Conservation (phyloP, 495 filamentous ascomycete species). For the Astrocystis sublimbata region DNA sequence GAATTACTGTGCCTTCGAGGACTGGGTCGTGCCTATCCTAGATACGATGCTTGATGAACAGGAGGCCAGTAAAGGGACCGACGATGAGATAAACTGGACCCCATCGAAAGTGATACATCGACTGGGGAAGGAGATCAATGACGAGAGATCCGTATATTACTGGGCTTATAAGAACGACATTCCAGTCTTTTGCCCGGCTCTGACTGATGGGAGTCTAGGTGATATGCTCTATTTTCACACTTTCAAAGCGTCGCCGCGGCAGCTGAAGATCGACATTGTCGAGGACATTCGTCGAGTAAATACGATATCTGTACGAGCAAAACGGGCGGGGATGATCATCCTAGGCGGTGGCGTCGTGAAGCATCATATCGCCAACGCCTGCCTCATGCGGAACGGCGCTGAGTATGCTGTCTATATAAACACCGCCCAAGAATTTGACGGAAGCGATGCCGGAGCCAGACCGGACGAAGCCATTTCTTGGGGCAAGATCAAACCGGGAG, state of each 20-base stretch:
- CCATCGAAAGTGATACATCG: slow-evolving; percentile 84
- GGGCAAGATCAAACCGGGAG: slow-evolving; percentile 94
- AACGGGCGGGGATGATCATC: slow-evolving; percentile 88
- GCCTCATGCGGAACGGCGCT: slow-evolving; percentile 93
- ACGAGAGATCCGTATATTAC: slow-evolving; percentile 85
- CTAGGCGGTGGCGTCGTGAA: slow-evolving; percentile 91
- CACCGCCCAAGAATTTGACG: slow-evolving; percentile 95
- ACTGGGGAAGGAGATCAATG: slow-evolving; percentile 86
- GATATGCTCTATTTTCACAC: slow-evolving; percentile 99
- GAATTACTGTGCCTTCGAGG: slow-evolving; percentile 96
- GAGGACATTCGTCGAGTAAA: slow-evolving; percentile 89
- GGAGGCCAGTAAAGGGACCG: slow-evolving; percentile 67
- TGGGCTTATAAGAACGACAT: slow-evolving; percentile 95
- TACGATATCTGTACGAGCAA: slow-evolving; percentile 79
- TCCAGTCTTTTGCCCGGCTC: slow-evolving; percentile 91
- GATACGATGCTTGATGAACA: slow-evolving; percentile 92
- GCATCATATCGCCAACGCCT: slow-evolving; percentile 97
- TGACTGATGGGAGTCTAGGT: slow-evolving; percentile 91
- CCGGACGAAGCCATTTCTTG: slow-evolving; percentile 97
- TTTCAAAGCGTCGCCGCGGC: slow-evolving; percentile 76
- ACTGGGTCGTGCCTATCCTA: slow-evolving; percentile 92
- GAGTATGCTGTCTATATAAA: slow-evolving; percentile 97
- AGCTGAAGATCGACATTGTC: slow-evolving; percentile 82
- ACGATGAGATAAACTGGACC: slow-evolving; percentile 81
- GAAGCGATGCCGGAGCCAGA: slow-evolving; percentile 91